Percentiles rank a stretch among this genome's conserved stretches.
Conservation (phyloP, 257 asterid genomes). For the Pogostemon cablin region DNA sequence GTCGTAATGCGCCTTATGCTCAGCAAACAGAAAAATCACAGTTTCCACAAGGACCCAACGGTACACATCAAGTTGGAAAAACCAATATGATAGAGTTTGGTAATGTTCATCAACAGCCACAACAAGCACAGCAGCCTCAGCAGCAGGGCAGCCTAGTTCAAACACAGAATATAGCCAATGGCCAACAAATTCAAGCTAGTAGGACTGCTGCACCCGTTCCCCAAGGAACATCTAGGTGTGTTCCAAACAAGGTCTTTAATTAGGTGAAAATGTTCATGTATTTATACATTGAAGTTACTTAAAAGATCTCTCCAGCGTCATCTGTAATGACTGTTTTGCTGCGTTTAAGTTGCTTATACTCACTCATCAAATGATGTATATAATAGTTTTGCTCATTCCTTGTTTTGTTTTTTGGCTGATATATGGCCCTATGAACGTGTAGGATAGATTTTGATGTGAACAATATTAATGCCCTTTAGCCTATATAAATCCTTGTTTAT, state of each 20-base stretch:
- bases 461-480: constrained; percentile 24
- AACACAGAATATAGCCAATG: constrained; percentile 53
- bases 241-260: constrained; percentile 81
- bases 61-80: constrained; percentile 51
- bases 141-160: constrained; percentile 57
- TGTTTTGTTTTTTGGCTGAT: constrained; percentile 32
- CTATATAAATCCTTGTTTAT: constrained; percentile 22
- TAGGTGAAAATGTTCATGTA: constrained; percentile 69
- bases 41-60: constrained; percentile 54
- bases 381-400: constrained; percentile 35
- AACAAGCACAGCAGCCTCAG: constrained; percentile 60
- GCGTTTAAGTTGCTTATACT: constrained; percentile 39
- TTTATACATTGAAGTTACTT: constrained; percentile 48
- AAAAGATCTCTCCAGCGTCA: constrained; percentile 41
- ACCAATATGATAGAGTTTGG: constrained; percentile 46
- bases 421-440: constrained; percentile 20
- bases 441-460: constrained; percentile 28
- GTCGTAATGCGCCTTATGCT: constrained; percentile 58
- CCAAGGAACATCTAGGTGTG: constrained; percentile 99
- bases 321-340: constrained; percentile 64
- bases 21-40: constrained; percentile 73
- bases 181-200: constrained; percentile 72
- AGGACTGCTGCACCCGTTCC: constrained; percentile 77
- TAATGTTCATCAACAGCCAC: constrained; percentile 53
- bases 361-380: constrained; percentile 45